phyloP scores from a whole-genome alignment of 495 filamentous ascomycete species.

The Aspergillus saccharolyticus region DNA sequence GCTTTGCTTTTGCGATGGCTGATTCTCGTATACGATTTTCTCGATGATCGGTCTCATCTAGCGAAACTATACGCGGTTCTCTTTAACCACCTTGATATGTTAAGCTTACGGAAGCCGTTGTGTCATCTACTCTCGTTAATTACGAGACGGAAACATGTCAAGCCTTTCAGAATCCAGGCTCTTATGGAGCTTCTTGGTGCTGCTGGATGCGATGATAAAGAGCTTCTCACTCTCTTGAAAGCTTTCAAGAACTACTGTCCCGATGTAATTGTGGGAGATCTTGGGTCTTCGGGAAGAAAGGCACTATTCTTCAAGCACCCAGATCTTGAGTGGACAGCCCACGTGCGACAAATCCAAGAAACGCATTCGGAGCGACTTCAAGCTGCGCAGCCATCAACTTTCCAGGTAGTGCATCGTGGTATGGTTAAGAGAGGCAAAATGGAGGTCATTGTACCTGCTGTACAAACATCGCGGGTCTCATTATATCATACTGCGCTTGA shows the following conservation, averaged over 20 bases:
- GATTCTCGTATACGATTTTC: constrained; percentile 66
- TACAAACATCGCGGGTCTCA: constrained; percentile 66
- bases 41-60: constrained; percentile 61
- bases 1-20: constrained; percentile 73
- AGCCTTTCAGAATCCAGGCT: constrained; percentile 76
- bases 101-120: constrained; percentile 48
- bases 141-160: constrained; percentile 82
- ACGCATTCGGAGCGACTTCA: constrained; percentile 39
- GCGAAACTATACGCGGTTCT: constrained; percentile 70
- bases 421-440: constrained; percentile 41
- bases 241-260: constrained; percentile 89
- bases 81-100: constrained; percentile 81
- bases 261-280: constrained; percentile 74
- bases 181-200: constrained; percentile 55
- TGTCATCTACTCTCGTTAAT: constrained; percentile 82
- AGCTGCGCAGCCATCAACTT: constrained; percentile 27
- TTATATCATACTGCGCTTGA: constrained; percentile 55
- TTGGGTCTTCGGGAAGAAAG: constrained; percentile 35
- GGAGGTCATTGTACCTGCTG: constrained; percentile 55
- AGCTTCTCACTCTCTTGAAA: constrained; percentile 69
- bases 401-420: constrained; percentile 43
- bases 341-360: constrained; percentile 61
- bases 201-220: constrained; percentile 58
- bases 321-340: constrained; percentile 70
- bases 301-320: constrained; percentile 58